phyloP scores from a whole-genome alignment of 2,329 filamentous ascomycete species.

The Fusarium liriodendri region DNA sequence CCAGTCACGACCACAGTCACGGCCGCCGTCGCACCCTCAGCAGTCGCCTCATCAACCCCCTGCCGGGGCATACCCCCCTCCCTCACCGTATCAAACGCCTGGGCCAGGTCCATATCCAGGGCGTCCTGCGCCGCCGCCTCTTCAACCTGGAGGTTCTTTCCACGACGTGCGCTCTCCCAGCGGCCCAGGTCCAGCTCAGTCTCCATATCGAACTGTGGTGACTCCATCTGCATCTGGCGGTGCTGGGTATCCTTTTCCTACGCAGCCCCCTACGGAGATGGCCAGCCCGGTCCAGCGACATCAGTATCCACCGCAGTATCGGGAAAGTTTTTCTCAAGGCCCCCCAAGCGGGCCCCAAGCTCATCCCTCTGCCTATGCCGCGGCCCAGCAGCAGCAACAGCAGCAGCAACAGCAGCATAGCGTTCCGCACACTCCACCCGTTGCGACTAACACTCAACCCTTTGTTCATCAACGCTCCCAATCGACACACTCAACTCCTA shows the following conservation, averaged over 20 bases:
- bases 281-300: conserved; percentile 64
- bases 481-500: conserved; percentile 69
- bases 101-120: conserved; percentile 57
- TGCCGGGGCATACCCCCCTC: conserved; percentile 52
- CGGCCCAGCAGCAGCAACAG: conserved; percentile 50
- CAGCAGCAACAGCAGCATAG: conserved; percentile 48
- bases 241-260: conserved; percentile 64
- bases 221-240: conserved; percentile 56
- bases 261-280: conserved; percentile 55
- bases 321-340: conserved; percentile 60
- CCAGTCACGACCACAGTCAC: conserved; percentile 49
- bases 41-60: conserved; percentile 44
- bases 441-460: conserved; percentile 55
- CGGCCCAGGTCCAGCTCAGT: conserved; percentile 55
- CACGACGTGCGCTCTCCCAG: conserved; percentile 64
- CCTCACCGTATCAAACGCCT: conserved; percentile 52
- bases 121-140: conserved; percentile 57
- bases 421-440: conserved; percentile 63
- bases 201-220: conserved; percentile 62
- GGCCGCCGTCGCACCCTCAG: conserved; percentile 49
- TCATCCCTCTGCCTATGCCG: conserved; percentile 40
- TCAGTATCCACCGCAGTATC: conserved; percentile 60
- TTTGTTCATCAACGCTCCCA: conserved; percentile 63
- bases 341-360: conserved; percentile 34
- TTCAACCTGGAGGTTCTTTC: conserved; percentile 58